A percentile compares a stretch with the other conserved stretches of the same genome.
Evolutionary conservation across 1,139 yeast species (phyloP).

Genomic region (Hanseniaspora gamundiae): DNA sequence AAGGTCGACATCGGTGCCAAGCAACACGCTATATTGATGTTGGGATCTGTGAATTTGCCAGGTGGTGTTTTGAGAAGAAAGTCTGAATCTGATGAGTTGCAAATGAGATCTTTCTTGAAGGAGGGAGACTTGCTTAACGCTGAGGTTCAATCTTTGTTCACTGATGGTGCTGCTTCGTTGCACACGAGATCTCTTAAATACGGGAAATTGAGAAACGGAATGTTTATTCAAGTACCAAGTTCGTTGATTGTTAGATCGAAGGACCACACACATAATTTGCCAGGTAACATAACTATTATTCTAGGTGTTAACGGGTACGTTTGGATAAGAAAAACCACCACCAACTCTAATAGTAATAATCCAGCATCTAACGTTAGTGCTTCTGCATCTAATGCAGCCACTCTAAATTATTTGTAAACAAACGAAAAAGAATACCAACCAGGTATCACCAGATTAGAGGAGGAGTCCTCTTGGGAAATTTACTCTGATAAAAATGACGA

Average conservation of each 20-base stretch:
- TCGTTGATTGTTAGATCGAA: slow-evolving; percentile 73
- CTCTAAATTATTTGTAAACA: slow-evolving; percentile 20
- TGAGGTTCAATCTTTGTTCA: slow-evolving; percentile 83
- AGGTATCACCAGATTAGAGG: slow-evolving; percentile 80
- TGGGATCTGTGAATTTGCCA: slow-evolving; percentile 93
- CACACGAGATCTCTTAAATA: slow-evolving; percentile 93
- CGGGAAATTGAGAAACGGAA: slow-evolving; percentile 89
- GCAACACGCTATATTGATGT: slow-evolving; percentile 82
- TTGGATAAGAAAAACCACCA: slow-evolving; percentile 74
- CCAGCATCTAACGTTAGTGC: slow-evolving; percentile 19
- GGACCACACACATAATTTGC: slow-evolving; percentile 74
- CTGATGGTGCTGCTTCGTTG: slow-evolving; percentile 77
- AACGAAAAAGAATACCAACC: slow-evolving; percentile 39
- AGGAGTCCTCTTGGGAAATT: slow-evolving; percentile 90
- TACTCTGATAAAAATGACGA: slow-evolving; percentile 82
- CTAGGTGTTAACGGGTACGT: slow-evolving; percentile 91
- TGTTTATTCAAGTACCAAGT: slow-evolving; percentile 68
- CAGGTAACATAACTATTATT: slow-evolving; percentile 83
- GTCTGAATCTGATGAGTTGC: slow-evolving; percentile 89
- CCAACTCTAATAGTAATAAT: slow-evolving; percentile 23
- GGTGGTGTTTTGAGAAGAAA: slow-evolving; percentile 94
- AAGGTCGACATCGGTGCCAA: slow-evolving; percentile 91
- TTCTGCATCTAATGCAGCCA: slow-evolving; percentile 26
- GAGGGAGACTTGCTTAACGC: slow-evolving; percentile 97
- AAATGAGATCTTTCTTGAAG: slow-evolving; percentile 85